Base-by-base conservation (phyloP, 257 asterid genomes). In the Primulina huaijiensis region DNA sequence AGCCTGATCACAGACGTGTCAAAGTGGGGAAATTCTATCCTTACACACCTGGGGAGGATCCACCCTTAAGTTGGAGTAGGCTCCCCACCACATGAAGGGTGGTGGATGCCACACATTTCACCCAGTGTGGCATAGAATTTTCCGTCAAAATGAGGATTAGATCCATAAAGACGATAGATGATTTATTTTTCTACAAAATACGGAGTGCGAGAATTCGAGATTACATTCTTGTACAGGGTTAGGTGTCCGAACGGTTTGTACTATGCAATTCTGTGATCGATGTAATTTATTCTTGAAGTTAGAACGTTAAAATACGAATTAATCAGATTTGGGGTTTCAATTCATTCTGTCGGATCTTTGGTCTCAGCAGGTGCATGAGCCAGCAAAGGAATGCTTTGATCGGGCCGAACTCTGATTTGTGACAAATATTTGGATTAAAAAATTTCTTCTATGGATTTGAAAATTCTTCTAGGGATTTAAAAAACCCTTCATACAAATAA, bases 221-320 rank as follows among this genome's bases (percentile, higher is more conserved):
- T 59, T 60, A 55, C 69, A 52, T 60, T 66, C 64, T 60, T 65
- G 27, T 37, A 30, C 37, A 21, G 37, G 20, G 11, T 57, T 58
- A 55, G 43, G 40, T 52, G 23, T 67, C 11, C 20, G 2, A 6
- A 29, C 46, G 23, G 21, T 14, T 63, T 14, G 19, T 1, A 43
- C 19, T 12, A 53, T 69, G 29, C 8, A 25, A 37, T 23, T 8
- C 40, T 52, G 25, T 12, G 53, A 21, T 66, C 52, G 6, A 34
- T 74, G 69, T 61, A 21, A 60, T 29, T 14, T 50, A 50, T 17
- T 46, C 55, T 27, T 27, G 30, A 27, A 27, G 30, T 27, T 0
- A 27, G 55, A 43, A 12, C 14, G 55, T 50, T 50, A 2, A 50
- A 16, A 3, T 50, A 14, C 57, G 8, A 14, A 17, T 16, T 14